phyloP scores from a whole-genome alignment of 345 rosid species.

The Syzygium grande region DNA sequence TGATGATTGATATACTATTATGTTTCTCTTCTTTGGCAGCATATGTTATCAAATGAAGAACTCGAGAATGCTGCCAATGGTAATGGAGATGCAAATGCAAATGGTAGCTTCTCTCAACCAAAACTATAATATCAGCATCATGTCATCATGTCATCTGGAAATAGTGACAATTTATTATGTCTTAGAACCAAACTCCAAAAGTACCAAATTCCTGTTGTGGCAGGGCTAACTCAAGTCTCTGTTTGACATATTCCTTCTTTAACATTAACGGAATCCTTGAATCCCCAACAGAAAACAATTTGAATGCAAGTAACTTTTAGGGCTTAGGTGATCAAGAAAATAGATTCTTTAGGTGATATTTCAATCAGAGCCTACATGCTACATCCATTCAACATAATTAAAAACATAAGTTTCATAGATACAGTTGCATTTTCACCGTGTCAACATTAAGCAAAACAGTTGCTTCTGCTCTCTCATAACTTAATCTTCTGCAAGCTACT shows the following conservation, averaged over 20 bases:
- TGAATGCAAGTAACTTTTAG: neutral
- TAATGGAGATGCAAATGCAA: constrained; percentile 19
- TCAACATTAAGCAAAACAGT: neutral
- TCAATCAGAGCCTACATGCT: neutral
- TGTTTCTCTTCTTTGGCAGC: constrained; percentile 29
- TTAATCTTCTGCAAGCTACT: neutral
- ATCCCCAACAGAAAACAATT: neutral
- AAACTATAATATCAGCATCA: neutral
- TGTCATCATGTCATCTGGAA: neutral
- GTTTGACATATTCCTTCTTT: neutral
- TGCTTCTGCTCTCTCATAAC: neutral
- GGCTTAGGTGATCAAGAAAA: neutral
- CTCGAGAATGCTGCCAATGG: constrained; percentile 15
- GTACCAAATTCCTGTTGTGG: neutral
- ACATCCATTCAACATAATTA: neutral
- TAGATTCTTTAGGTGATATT: neutral
- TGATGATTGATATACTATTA: neutral
- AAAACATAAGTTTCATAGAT: neutral
- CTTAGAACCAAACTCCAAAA: neutral
- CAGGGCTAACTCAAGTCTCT: neutral
- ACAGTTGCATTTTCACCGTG: neutral
- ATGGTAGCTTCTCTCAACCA: constrained; percentile 25
- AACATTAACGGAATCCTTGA: neutral
- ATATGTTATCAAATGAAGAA: constrained; percentile 29
- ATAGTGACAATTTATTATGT: neutral